Conservation (phyloP, 1,284 basidiomycete species). For the Moesziomyces globuligerus region DNA sequence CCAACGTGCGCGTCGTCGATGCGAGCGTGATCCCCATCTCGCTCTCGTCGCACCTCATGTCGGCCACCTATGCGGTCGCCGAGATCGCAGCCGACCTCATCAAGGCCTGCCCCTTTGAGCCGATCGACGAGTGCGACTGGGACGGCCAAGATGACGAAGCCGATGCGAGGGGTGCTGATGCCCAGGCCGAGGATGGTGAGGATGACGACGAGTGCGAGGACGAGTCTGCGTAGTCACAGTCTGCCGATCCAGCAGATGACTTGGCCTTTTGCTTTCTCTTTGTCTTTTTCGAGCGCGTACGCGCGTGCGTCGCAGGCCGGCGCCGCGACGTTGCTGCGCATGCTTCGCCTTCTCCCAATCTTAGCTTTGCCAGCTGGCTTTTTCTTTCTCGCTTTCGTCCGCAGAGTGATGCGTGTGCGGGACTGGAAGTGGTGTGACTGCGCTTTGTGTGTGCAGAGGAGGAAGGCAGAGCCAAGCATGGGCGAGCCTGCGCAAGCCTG, state of each 20-base stretch:
- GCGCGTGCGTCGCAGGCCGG: slow-evolving; percentile 7
- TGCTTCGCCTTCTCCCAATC: no score
- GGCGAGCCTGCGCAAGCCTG: no score
- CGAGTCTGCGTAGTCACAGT: slow-evolving; percentile 2
- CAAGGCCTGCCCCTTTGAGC: slow-evolving; percentile 26
- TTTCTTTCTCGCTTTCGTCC: not conserved
- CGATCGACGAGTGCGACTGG: slow-evolving; percentile 42
- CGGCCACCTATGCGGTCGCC: slow-evolving; percentile 58
- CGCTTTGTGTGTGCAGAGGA: no score
- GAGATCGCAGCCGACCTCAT: slow-evolving; percentile 68
- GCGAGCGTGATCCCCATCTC: slow-evolving; percentile 64
- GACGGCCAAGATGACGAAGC: slow-evolving; percentile 12
- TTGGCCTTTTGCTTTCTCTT: not conserved
- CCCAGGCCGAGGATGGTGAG: not conserved
- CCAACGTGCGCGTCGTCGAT: slow-evolving; percentile 73
- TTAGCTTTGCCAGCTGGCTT: not conserved
- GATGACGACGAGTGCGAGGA: slow-evolving; percentile 22
- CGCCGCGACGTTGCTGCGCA: no score
- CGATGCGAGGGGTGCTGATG: not conserved
- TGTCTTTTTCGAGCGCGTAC: not conserved
- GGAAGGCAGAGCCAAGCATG: no score
- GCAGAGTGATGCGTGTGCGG: no score
- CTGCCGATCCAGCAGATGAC: no score
- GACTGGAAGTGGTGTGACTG: no score
- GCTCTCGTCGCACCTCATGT: slow-evolving; percentile 72